Base-by-base conservation (phyloP, 352 stramenopile species). In the Phytopythium aichiense region DNA sequence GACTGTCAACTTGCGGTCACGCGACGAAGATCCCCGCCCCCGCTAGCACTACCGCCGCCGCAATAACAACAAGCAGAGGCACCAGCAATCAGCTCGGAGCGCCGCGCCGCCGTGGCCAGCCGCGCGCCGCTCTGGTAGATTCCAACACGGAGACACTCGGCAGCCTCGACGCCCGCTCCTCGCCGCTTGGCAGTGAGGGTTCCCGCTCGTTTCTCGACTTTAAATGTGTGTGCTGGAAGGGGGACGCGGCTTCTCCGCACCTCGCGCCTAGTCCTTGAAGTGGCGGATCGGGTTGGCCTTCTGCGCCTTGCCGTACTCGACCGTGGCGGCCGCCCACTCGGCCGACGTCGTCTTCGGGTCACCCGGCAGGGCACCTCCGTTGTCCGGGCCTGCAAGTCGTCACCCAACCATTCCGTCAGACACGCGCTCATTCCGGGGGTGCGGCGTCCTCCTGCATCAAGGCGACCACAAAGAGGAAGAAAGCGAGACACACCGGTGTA, bases 221-320 rank as follows among this genome's bases (percentile, higher is more conserved):
- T 68, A 59, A 70, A 64, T 64, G 66, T 33, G 63, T 61, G 58
- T 50, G 28, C 38, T 64, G 48, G 33, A 61, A 31, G 33, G 18
- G 58, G 58, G 35, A 46, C 30, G 46, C 33, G 46, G 35, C 45
- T 57, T 45, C 66, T 63, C 63, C 61, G 50, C 53, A 46, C 52
- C 18, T 9, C 22, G 55, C 43, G 72, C 67, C 86, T 92, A 92
- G 70, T 87, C 69, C 72, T 87, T 85, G 71, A 91, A 92, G 77
- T 88, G 79, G 58, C 74, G 77, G 65, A 94, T 94, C 52, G 84
- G 84, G 71, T 94, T 90, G 69, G 81, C 83, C 67, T 94, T 92
- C 71, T 94, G 82, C 58, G 77, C 80, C 65, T 83, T 81, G 69
- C 48, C 78, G 76, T 90, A 92, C 71, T 90, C 84, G 53, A 89